Conservation (phyloP, 2,329 filamentous ascomycete genomes). For the Colletotrichum filicis region DNA sequence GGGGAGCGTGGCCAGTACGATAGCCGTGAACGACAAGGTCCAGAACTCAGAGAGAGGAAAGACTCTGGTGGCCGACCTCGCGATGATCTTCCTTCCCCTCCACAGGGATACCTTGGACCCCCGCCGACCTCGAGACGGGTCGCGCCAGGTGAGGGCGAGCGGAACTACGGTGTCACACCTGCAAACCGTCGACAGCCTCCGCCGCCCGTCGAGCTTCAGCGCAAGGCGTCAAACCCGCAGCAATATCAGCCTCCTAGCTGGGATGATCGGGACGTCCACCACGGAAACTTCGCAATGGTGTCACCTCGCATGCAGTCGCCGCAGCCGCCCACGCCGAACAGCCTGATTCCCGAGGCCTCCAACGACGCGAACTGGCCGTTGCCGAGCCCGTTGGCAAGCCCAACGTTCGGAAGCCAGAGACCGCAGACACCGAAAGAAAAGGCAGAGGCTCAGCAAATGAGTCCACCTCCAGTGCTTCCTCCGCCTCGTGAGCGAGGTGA, state of each 20-base stretch:
- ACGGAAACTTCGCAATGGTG: slow-evolving; percentile 22
- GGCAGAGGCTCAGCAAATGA: slow-evolving; percentile 16
- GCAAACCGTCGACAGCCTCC: slow-evolving; percentile 32
- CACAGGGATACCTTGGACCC: slow-evolving; percentile 27
- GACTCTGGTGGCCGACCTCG: not conserved
- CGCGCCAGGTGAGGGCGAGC: slow-evolving; percentile 30
- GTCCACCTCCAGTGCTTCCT: slow-evolving; percentile 5
- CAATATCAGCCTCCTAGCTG: not conserved
- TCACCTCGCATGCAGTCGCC: slow-evolving; percentile 26
- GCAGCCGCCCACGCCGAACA: slow-evolving; percentile 18
- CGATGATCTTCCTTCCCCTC: not conserved
- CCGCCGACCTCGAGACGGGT: slow-evolving; percentile 10
- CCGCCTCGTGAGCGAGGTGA: not conserved
- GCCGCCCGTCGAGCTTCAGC: slow-evolving; percentile 24
- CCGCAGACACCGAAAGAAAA: slow-evolving; percentile 25
- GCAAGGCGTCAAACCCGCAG: slow-evolving; percentile 29
- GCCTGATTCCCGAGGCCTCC: slow-evolving; percentile 10
- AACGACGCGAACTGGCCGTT: slow-evolving; percentile 29
- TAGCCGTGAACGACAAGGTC: not conserved
- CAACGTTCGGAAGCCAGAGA: slow-evolving; percentile 25
- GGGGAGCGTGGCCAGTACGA: not conserved
- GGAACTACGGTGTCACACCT: slow-evolving; percentile 33
- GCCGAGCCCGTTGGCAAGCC: slow-evolving; percentile 30
- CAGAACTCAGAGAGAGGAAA: not conserved
- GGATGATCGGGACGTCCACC: slow-evolving; percentile 25